Evolutionary conservation across 345 rosid species (phyloP), one percentile per base, ranked within the genome.

Genomic region (Orychophragmus violaceus): DNA sequence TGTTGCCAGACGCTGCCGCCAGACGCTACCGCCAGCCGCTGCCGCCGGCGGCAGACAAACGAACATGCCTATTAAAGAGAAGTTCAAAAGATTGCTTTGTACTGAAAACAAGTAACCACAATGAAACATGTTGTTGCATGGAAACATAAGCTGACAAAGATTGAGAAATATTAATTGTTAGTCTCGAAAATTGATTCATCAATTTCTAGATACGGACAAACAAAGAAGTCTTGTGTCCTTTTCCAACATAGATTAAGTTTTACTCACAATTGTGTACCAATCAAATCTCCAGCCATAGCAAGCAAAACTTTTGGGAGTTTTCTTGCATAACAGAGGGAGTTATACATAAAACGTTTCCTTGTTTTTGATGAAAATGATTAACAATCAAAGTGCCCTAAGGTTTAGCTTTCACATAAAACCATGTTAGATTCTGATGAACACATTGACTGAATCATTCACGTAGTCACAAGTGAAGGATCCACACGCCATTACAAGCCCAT

Each of bases 111-210:
- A n/a, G n/a, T n/a, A n/a, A n/a, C n/a, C n/a, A n/a, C n/a, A n/a
- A n/a, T n/a, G n/a, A n/a, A n/a, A n/a, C n/a, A n/a, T n/a, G n/a
- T n/a, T n/a, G n/a, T n/a, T n/a, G n/a, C n/a, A n/a, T n/a, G n/a
- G n/a, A n/a, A 45, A 46, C 3, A 30, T 57, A 57, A 45, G 56
- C 27, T 68, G 55, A 44, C 46, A 67, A 33, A 56, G 24, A 67
- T 6, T 56, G 60, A 39, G 49, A 59, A 35, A 24, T 18, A 45
- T 45, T 5, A 24, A 14, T 23, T 56, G 56, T 45, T 30, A 3
- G 37, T 45, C 64, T 5, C 7, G 36, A 32, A 41, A 23, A 45
- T 24, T 32, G 62, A 62, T 51, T 60, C 52, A 49, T 10, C 59
- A 59, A 30, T 11, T 33, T 12, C 35, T 17, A 22, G 13, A 58